Percentiles rank a stretch among this genome's conserved stretches.
Conservation (phyloP, 2,329 filamentous ascomycete genomes). For the Didymella exigua region DNA sequence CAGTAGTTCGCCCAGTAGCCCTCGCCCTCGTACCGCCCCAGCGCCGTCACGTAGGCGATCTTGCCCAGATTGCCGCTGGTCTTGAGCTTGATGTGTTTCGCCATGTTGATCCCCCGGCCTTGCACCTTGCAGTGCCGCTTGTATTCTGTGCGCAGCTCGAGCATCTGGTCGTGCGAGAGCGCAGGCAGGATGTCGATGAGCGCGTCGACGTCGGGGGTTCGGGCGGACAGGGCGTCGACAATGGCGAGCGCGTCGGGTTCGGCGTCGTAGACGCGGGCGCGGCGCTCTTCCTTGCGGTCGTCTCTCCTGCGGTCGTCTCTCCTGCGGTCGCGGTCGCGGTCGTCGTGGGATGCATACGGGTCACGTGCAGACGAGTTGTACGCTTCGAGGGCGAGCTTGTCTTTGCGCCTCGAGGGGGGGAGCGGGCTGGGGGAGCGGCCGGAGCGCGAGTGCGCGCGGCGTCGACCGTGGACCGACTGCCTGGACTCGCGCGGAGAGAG, state of each 20-base stretch:
- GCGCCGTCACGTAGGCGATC: conserved; percentile 84
- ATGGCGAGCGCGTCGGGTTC: conserved; percentile 77
- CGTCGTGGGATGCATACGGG: conserved; percentile 15
- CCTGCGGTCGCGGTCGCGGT: background rate
- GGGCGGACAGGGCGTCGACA: conserved; percentile 73
- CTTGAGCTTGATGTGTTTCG: conserved; percentile 85
- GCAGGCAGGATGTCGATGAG: conserved; percentile 84
- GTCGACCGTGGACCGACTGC: conserved; percentile 33
- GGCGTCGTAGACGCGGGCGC: conserved; percentile 80
- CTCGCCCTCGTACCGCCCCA: conserved; percentile 90
- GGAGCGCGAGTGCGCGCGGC: conserved; percentile 38
- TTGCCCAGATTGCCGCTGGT: conserved; percentile 82
- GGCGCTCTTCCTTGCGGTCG: conserved; percentile 54
- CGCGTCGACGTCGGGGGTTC: conserved; percentile 67
- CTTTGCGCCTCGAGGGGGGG: conserved; percentile 32
- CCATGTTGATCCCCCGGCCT: conserved; percentile 80
- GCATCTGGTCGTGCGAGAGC: conserved; percentile 84
- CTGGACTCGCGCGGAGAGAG: conserved; percentile 41
- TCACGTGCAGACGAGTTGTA: conserved; percentile 34
- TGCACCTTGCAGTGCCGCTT: conserved; percentile 87
- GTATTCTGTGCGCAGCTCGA: conserved; percentile 86
- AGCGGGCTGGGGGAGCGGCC: conserved; percentile 41
- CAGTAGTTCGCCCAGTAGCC: conserved; percentile 98
- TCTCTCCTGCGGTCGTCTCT: conserved; percentile 15
- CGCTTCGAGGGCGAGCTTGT: conserved; percentile 44